Evolutionary conservation across 2,329 filamentous ascomycete genomes (phyloP).

Genomic region (Colletotrichum sp.): DNA sequence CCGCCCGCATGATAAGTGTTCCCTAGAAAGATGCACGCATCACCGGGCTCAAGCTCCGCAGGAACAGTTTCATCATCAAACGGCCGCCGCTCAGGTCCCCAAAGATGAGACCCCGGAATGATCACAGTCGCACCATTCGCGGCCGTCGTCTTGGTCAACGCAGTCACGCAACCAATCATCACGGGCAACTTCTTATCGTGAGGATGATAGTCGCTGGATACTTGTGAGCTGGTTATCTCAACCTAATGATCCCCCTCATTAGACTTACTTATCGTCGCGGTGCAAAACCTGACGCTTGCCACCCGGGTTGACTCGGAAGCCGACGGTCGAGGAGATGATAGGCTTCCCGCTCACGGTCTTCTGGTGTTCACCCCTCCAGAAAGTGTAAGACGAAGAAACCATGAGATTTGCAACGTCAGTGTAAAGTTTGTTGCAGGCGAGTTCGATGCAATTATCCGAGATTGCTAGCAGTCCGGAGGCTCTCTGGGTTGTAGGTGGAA

Average conservation of each 20-base stretch:
- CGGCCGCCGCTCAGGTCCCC: conserved; percentile 41
- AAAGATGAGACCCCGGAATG: conserved; percentile 45
- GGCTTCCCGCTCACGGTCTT: conserved; percentile 38
- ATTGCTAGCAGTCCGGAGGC: conserved; percentile 41
- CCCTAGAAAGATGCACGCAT: conserved; percentile 43
- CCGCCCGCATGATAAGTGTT: conserved; percentile 46
- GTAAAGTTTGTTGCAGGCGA: conserved; percentile 38
- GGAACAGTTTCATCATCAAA: conserved; percentile 40
- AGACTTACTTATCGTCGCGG: conserved; percentile 33
- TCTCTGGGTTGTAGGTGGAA: conserved; percentile 42
- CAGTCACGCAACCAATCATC: conserved; percentile 42
- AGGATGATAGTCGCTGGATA: conserved; percentile 25
- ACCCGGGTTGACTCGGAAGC: conserved; percentile 43
- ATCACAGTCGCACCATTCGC: conserved; percentile 47
- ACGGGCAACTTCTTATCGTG: conserved; percentile 38
- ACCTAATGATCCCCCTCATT: rapidly evolving
- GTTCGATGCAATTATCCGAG: conserved; percentile 42
- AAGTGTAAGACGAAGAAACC: conserved; percentile 38
- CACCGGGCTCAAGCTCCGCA: conserved; percentile 43
- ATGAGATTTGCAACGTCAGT: conserved; percentile 37
- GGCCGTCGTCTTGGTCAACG: conserved; percentile 42
- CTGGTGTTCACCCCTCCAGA: conserved; percentile 37
- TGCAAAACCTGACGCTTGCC: conserved; percentile 43
- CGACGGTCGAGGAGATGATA: conserved; percentile 39
- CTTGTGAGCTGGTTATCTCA: background rate